Conservation (phyloP, 73 alveolate genomes). For the Paramecium biaurelia region DNA sequence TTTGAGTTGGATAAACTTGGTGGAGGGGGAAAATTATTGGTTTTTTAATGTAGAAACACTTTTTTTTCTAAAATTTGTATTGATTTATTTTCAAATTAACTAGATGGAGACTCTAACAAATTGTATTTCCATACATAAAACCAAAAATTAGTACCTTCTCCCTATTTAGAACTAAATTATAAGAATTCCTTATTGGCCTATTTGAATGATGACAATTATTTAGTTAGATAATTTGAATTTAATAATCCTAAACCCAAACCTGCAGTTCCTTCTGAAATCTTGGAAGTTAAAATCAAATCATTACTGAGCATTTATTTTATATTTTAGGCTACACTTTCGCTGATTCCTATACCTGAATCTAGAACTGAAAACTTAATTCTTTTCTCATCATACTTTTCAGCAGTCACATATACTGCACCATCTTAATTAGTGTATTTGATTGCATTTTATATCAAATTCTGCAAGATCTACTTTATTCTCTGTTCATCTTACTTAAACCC, state of each 20-base stretch:
- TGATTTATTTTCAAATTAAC: not conserved
- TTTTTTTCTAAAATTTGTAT: not conserved
- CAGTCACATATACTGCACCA: not conserved
- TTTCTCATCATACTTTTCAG: not conserved
- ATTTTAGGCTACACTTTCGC: not conserved
- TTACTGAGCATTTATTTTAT: not conserved
- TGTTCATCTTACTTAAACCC: not conserved
- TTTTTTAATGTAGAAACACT: not conserved
- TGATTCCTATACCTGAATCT: not conserved
- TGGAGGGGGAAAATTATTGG: not conserved
- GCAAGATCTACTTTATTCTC: not conserved
- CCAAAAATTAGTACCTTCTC: slow-evolving; percentile 16
- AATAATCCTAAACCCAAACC: slow-evolving; percentile 7
- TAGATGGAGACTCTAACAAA: not conserved
- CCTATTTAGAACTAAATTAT: not conserved
- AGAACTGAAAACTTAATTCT: not conserved
- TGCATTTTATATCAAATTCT: not conserved
- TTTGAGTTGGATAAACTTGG: slow-evolving; percentile 7
- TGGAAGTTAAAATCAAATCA: not conserved
- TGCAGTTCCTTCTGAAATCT: slow-evolving; percentile 19
- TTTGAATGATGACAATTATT: not conserved
- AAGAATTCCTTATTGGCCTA: not conserved
- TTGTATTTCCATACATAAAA: not conserved
- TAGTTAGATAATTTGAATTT: not conserved
- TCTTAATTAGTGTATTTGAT: not conserved